Conservation (phyloP, 768 basidiomycete genomes). For the Psilocybe cyanescens region DNA sequence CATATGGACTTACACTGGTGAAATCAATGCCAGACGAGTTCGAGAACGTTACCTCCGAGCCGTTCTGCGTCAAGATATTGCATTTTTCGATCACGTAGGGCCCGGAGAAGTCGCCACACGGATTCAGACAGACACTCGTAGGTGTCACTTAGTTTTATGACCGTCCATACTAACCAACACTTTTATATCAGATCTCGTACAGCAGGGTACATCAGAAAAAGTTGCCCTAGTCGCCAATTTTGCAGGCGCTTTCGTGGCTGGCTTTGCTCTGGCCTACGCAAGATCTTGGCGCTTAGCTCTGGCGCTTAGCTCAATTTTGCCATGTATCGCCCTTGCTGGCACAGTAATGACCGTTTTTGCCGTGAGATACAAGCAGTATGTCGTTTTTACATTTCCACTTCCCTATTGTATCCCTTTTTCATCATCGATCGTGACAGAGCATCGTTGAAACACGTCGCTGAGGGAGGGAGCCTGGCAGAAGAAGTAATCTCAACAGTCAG, state of each 20-base stretch:
- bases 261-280: constrained; percentile 73
- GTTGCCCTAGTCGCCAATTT: constrained; percentile 69
- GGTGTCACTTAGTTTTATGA: constrained; percentile 25
- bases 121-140: constrained; percentile 85
- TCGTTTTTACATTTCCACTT: constrained; percentile 14
- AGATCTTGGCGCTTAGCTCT: constrained; percentile 81
- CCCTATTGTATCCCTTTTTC: not conserved
- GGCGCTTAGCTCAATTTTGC: constrained; percentile 77
- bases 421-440: not conserved
- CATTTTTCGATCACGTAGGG: constrained; percentile 88
- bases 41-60: constrained; percentile 83
- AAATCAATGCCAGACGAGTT: constrained; percentile 79
- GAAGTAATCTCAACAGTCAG: constrained; percentile 90
- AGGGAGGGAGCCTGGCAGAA: constrained; percentile 82
- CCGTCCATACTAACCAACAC: not conserved
- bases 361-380: constrained; percentile 64
- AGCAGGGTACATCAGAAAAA: constrained; percentile 90
- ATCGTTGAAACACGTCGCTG: constrained; percentile 75
- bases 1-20: constrained; percentile 73
- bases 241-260: constrained; percentile 69
- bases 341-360: constrained; percentile 61
- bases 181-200: constrained; percentile 66
- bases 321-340: constrained; percentile 78
- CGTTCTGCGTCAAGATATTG: constrained; percentile 82
- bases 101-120: constrained; percentile 92